Evolutionary conservation across 1,139 yeast genomes (phyloP).

Genomic region (Suhomyces maxii): DNA sequence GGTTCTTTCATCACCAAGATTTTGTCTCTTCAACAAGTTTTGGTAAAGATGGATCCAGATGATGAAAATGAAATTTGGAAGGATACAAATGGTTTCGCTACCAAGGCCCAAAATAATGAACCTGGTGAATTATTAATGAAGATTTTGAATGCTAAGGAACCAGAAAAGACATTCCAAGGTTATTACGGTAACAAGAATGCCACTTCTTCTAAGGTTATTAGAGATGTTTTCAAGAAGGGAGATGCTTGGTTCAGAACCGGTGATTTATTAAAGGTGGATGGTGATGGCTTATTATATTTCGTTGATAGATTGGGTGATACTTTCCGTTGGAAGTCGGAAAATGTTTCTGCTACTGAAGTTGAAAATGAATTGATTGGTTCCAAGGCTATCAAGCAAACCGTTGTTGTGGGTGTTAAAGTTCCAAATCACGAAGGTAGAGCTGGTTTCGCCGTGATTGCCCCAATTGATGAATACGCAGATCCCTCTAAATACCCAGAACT

Average conservation of each 20-base stretch:
- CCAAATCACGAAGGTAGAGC: conserved; percentile 95
- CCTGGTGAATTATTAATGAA: conserved; percentile 89
- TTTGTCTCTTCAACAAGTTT: conserved; percentile 55
- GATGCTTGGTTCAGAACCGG: conserved; percentile 94
- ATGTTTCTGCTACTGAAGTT: conserved; percentile 91
- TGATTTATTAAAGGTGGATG: conserved; percentile 73
- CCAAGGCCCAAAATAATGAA: conserved; percentile 46
- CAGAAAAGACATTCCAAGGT: conserved; percentile 83
- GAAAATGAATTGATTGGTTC: conserved; percentile 71
- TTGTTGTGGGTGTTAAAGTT: conserved; percentile 86
- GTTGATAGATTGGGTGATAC: conserved; percentile 96
- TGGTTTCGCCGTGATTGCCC: conserved; percentile 79
- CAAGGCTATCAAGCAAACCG: conserved; percentile 58
- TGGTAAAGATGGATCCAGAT: conserved; percentile 79
- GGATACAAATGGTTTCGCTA: conserved; percentile 63
- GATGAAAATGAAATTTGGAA: conserved; percentile 74
- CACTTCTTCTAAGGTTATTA: conserved; percentile 69
- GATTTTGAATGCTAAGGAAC: conserved; percentile 61
- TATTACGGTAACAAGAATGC: conserved; percentile 81
- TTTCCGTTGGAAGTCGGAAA: conserved; percentile 95
- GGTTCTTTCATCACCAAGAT: conserved; percentile 63
- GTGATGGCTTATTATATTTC: conserved; percentile 72
- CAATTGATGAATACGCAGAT: conserved; percentile 35
- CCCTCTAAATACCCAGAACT: conserved; percentile 27
- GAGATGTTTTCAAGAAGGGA: conserved; percentile 76